Conservation (phyloP, 768 basidiomycete species). For the Thelephora ganbajun region DNA sequence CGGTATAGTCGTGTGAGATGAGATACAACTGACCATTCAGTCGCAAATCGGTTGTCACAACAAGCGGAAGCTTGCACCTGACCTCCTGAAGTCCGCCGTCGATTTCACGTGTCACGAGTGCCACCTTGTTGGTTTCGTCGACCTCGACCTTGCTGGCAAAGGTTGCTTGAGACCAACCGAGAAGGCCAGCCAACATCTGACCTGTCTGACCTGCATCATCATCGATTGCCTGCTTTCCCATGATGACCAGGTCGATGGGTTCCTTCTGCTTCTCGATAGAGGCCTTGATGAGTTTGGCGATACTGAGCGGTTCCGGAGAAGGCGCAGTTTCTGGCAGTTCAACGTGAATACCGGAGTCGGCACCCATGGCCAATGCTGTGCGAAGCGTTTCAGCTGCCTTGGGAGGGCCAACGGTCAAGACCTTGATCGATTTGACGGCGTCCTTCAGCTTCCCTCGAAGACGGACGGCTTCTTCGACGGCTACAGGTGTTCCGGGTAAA, state of each 20-base stretch:
- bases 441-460: conserved; percentile 77
- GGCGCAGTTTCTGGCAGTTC: conserved; percentile 63
- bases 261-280: conserved; percentile 50
- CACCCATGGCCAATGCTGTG: conserved; percentile 96
- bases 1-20: background rate
- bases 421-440: conserved; percentile 73
- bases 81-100: conserved; percentile 89
- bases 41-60: conserved; percentile 87
- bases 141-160: conserved; percentile 84
- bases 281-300: conserved; percentile 75
- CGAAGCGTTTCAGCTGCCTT: conserved; percentile 85
- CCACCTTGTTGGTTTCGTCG: conserved; percentile 46
- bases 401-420: conserved; percentile 86
- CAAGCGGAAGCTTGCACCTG: conserved; percentile 61
- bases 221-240: conserved; percentile 98
- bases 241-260: conserved; percentile 74
- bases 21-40: conserved; percentile 45
- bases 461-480: conserved; percentile 93
- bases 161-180: conserved; percentile 89
- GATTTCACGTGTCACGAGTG: conserved; percentile 73
- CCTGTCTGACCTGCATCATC: conserved; percentile 93
- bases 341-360: conserved; percentile 86
- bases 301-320: conserved; percentile 77
- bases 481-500: conserved; percentile 25
- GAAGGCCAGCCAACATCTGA: conserved; percentile 89